Percentiles rank a stretch among this genome's conserved stretches.
Conservation (phyloP, 1,284 basidiomycete genomes). For the Limonomyces culmigenus region DNA sequence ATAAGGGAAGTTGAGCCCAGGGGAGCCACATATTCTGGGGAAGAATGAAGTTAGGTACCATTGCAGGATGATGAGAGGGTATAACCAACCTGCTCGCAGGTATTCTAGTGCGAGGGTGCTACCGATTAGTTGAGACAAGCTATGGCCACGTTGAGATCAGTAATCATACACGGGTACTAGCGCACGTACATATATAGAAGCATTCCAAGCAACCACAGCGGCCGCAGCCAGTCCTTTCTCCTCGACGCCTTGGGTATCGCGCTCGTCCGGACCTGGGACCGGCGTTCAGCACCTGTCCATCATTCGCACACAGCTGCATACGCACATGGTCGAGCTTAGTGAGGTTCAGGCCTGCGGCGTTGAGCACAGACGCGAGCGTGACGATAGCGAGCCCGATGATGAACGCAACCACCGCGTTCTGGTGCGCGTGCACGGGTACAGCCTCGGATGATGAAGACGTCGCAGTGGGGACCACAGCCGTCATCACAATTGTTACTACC, state of each 20-base stretch:
- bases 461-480: too few relatives aligned
- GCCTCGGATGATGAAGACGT: too few relatives aligned
- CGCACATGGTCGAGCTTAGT: constrained; percentile 76
- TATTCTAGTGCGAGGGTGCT: constrained; percentile 76
- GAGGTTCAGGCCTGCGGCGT: constrained; percentile 72
- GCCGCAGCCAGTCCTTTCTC: constrained; percentile 55
- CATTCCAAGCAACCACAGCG: constrained; percentile 74
- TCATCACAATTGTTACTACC: too few relatives aligned
- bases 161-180: too few relatives aligned
- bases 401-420: constrained; percentile 54
- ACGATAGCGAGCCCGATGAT: constrained; percentile 71
- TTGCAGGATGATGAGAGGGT: constrained; percentile 6
- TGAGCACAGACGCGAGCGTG: constrained; percentile 61
- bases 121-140: constrained; percentile 71
- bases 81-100: constrained; percentile 58
- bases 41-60: too few relatives aligned
- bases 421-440: constrained; percentile 22
- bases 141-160: constrained; percentile 12
- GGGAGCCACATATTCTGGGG: constrained; percentile 70
- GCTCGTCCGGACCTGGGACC: too few relatives aligned
- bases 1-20: constrained; percentile 72
- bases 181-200: constrained; percentile 61
- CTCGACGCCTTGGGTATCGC: constrained; percentile 53
- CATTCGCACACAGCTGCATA: too few relatives aligned
- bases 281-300: too few relatives aligned